Conservation (phyloP, 2,329 filamentous ascomycete species). For the Fusarium falciforme region DNA sequence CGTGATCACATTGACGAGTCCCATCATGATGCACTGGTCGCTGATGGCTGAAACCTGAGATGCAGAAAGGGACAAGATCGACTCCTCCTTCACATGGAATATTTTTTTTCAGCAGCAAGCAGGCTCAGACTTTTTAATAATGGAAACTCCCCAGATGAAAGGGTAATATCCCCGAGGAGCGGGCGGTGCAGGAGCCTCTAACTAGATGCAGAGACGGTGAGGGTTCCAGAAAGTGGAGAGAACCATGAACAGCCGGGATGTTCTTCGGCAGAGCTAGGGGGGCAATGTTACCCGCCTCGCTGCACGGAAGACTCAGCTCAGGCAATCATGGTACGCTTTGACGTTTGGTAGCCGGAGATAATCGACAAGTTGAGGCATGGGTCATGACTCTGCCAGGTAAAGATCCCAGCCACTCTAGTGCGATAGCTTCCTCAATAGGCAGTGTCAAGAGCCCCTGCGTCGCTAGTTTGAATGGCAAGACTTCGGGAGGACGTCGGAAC, state of each 20-base stretch:
- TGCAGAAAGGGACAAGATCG: slow-evolving; percentile 29
- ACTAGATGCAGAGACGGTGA: neutral
- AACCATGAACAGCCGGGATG: neutral
- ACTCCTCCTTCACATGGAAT: slow-evolving; percentile 1
- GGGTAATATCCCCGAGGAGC: slow-evolving; percentile 16
- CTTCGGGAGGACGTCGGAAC: neutral
- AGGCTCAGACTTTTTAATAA: neutral
- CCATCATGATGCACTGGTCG: slow-evolving; percentile 28
- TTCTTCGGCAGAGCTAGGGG: neutral
- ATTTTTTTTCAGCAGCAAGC: neutral
- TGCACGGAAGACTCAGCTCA: neutral
- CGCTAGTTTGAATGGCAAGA: neutral
- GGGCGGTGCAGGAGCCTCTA: neutral
- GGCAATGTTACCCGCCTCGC: too few species aligned
- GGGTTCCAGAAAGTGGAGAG: slow-evolving; percentile 11
- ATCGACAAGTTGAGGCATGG: neutral
- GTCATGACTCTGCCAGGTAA: neutral
- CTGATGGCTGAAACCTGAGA: slow-evolving; percentile 5
- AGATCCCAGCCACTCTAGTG: neutral
- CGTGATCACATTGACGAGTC: slow-evolving; percentile 21
- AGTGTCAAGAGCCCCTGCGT: neutral
- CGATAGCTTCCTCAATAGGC: neutral
- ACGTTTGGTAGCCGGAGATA: neutral
- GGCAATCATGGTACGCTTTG: neutral
- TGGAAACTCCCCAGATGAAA: neutral